Evolutionary conservation across 2,329 filamentous ascomycete genomes (phyloP).

Genomic region (Diaporthe vexans): DNA sequence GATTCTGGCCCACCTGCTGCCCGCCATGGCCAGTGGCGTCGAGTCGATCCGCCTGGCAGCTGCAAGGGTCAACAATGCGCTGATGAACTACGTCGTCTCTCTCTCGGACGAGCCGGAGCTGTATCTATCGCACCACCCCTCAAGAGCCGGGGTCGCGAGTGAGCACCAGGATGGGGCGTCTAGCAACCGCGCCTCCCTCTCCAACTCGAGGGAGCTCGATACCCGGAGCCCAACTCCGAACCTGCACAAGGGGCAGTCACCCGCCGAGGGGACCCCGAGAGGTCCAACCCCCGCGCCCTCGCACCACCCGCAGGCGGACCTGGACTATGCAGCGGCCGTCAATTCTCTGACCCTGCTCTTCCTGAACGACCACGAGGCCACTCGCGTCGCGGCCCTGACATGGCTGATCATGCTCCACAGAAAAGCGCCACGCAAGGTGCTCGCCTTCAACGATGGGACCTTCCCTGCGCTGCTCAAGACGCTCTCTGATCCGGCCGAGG

Average conservation of each 20-base stretch:
- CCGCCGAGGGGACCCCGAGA: conserved; percentile 54
- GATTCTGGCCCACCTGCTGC: conserved; percentile 90
- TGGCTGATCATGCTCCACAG: conserved; percentile 99
- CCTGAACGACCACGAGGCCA: conserved; percentile 96
- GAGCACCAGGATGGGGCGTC: conserved; percentile 62
- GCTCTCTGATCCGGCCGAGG: conserved; percentile 93
- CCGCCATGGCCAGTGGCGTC: conserved; percentile 92
- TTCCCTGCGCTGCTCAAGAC: conserved; percentile 97
- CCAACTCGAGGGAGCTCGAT: conserved; percentile 68
- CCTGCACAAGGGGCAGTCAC: conserved; percentile 55
- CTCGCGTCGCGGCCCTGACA: conserved; percentile 90
- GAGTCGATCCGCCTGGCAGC: conserved; percentile 92
- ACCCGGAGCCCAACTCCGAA: conserved; percentile 65
- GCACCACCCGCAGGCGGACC: conserved; percentile 71
- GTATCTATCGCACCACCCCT: conserved; percentile 50
- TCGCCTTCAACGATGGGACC: conserved; percentile 96
- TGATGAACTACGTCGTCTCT: conserved; percentile 95
- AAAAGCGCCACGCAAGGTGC: conserved; percentile 92
- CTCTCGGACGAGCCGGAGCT: conserved; percentile 78
- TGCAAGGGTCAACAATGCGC: conserved; percentile 86
- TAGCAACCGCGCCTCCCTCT: conserved; percentile 66
- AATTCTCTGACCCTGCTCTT: conserved; percentile 94
- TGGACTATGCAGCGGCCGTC: conserved; percentile 97
- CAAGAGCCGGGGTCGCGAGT: conserved; percentile 58
- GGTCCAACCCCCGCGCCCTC: conserved; percentile 58